Evolutionary conservation across 495 filamentous ascomycete genomes (phyloP).

Genomic region (Bryoglossum gracile): DNA sequence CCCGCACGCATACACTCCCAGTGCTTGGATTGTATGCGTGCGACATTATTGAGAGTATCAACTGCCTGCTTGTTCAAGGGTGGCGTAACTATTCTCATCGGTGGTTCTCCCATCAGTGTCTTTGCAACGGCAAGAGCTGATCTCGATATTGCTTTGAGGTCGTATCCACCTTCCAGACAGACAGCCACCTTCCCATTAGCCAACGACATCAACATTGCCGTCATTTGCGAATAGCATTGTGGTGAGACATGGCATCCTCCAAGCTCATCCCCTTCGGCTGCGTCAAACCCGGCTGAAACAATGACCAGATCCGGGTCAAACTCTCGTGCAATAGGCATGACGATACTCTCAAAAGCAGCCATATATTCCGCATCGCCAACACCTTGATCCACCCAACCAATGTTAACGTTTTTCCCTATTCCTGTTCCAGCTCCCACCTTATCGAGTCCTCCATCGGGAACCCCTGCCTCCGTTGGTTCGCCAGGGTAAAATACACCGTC

Average conservation of each 20-base stretch:
- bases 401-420: conserved; percentile 89
- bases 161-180: conserved; percentile 93
- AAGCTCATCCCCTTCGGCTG: conserved; percentile 84
- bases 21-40: conserved; percentile 45
- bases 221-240: conserved; percentile 94
- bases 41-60: conserved; percentile 42
- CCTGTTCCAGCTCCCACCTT: conserved; percentile 69
- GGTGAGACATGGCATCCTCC: conserved; percentile 90
- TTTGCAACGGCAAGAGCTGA: conserved; percentile 87
- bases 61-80: conserved; percentile 42
- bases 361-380: conserved; percentile 98
- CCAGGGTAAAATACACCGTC: conserved; percentile 82
- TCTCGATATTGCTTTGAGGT: conserved; percentile 82
- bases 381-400: conserved; percentile 84
- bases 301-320: conserved; percentile 95
- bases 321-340: conserved; percentile 94
- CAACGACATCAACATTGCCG: conserved; percentile 97
- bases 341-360: conserved; percentile 87
- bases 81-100: conserved; percentile 54
- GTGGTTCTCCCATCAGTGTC: conserved; percentile 91
- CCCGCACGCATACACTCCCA: conserved; percentile 55
- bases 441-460: conserved; percentile 61
- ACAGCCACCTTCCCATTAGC: conserved; percentile 85
- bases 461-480: conserved; percentile 48
- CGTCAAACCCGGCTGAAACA: conserved; percentile 93